These are phyloP conservation scores for Cercospora sp. DNA, from an alignment of 2,329 filamentous ascomycete species.

Conservation along the genomic window DNA sequence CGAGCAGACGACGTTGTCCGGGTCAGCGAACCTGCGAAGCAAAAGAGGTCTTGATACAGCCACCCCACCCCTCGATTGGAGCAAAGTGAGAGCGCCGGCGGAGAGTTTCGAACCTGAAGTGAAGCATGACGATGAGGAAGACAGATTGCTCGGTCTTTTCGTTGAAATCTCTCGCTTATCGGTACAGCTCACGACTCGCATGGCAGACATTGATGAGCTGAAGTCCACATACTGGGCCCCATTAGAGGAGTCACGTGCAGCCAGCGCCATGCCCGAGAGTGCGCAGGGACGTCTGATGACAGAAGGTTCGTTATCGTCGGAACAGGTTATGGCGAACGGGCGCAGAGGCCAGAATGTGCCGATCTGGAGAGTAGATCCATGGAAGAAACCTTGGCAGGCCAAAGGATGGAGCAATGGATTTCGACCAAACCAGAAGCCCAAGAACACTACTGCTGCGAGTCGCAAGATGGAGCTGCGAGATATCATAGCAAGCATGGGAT, in stretches of 20 bases:
- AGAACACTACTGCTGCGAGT: too few relatives aligned
- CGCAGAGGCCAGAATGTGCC: not conserved
- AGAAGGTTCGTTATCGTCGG: not conserved
- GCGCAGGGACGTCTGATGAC: not conserved
- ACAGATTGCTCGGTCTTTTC: not conserved
- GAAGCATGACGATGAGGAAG: not conserved
- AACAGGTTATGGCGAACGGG: not conserved
- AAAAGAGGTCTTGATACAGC: not conserved
- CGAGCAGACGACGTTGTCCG: not conserved
- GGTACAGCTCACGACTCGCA: not conserved
- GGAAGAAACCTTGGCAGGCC: constrained; percentile 1
- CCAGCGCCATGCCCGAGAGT: not conserved
- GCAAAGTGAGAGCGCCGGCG: not conserved
- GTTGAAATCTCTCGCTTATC: not conserved
- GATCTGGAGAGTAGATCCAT: not conserved
- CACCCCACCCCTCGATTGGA: not conserved
- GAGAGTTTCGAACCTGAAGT: not conserved
- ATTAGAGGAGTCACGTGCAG: not conserved
- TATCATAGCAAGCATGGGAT: not conserved
- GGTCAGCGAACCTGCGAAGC: not conserved
- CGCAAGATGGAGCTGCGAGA: not conserved
- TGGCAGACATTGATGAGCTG: not conserved
- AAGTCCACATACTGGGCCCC: not conserved
- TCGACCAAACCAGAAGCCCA: not conserved
- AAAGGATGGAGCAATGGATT: constrained; percentile 2